Base-by-base conservation (phyloP, 768 basidiomycete genomes). In the Auricularia heimuer region DNA sequence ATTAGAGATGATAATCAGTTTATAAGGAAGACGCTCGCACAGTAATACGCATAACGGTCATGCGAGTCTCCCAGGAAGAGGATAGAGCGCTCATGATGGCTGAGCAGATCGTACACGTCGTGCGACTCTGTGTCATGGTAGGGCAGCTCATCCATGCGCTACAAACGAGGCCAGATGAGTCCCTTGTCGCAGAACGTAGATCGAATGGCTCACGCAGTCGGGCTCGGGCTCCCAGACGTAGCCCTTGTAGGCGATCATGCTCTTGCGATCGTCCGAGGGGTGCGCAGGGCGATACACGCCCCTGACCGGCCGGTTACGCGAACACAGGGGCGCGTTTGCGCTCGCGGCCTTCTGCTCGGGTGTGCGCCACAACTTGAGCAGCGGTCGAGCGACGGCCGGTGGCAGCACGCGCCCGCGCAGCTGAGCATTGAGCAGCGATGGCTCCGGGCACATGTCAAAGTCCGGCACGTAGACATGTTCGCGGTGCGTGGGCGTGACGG, bases 181-280 rank as follows among this genome's bases (percentile, higher is more conserved):
- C 14, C 24, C 24, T 29, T 10, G 4, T 29, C 11, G 54, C 54
- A 10, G 3, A 8, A 29, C 24, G 56, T 11, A 29, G 34, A 60
- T 10, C 14, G 0, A 18, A 18, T 7, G 10, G 33, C 56, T 24
- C 29, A 60, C 56, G 3, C 56, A 60, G 14, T 60, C 29, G 0
- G 56, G 56, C 24, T 60, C 56, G 4, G 56, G 56, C 56, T 60
- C 56, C 56, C 56, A 60, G 21, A 60, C 56, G 34, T 60, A 60
- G 12, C 56, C 56, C 56, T 60, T 60, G 56, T 29, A 60, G 11
- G 56, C 12, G 29, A 60, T 35, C 56, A 60, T 29, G 34, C 56
- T 60, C 56, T 35, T 60, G 24, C 56, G 21, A 8, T 34, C 14
- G 29, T 60, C 56, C 3, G 56, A 60, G 6, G 56, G 56, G 56